These are phyloP conservation scores for Vigna nakashimae DNA, from an alignment of 306 rosid genomes.

Conservation along the genomic window DNA sequence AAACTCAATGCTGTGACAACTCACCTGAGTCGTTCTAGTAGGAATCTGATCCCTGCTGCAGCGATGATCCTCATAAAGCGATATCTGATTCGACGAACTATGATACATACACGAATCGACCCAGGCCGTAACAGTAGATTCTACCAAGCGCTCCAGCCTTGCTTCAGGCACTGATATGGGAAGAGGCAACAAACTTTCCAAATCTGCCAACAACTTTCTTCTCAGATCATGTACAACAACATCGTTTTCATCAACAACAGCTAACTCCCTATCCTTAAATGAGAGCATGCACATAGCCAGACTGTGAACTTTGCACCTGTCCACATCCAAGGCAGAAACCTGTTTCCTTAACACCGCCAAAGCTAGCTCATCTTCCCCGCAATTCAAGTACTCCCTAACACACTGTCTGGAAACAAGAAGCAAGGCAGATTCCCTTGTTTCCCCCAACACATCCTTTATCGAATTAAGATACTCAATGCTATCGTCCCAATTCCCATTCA, in stretches of 20 bases:
- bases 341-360: constrained; percentile 68
- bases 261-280: constrained; percentile 54
- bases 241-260: constrained; percentile 32
- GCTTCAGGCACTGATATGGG: constrained; percentile 60
- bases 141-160: constrained; percentile 85
- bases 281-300: constrained; percentile 63
- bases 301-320: constrained; percentile 60
- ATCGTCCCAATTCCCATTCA: constrained; percentile 71
- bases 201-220: constrained; percentile 56
- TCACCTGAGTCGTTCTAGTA: constrained; percentile 79
- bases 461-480: constrained; percentile 58
- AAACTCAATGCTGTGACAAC: constrained; percentile 39
- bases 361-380: constrained; percentile 71
- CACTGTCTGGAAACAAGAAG: constrained; percentile 72
- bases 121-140: constrained; percentile 66
- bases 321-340: constrained; percentile 59
- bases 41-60: constrained; percentile 82
- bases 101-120: constrained; percentile 82
- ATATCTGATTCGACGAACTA: constrained; percentile 55
- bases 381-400: constrained; percentile 62
- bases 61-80: constrained; percentile 76
- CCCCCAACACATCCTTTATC: constrained; percentile 60
- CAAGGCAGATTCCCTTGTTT: constrained; percentile 65
- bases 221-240: constrained; percentile 52
- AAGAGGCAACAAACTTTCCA: constrained; percentile 78